These are phyloP conservation scores for Anisodus acutangulus DNA, from an alignment of 257 asterid species.

Conservation along the genomic window DNA sequence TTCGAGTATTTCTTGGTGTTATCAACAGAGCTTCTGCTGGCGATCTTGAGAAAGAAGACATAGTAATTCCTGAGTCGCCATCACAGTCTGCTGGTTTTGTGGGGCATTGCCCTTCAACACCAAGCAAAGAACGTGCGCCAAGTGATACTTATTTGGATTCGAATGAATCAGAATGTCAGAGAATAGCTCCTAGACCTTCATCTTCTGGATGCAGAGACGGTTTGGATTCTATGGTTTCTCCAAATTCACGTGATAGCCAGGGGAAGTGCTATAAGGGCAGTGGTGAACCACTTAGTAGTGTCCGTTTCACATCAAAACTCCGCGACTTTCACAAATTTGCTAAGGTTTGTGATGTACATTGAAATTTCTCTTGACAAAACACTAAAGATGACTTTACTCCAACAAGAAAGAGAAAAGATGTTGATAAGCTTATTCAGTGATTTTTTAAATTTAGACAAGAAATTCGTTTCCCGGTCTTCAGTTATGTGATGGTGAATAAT, in stretches of 20 bases:
- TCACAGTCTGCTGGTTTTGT: constrained; percentile 52
- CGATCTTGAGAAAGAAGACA: constrained; percentile 79
- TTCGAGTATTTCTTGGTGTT: constrained; percentile 69
- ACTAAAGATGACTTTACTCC: neutral
- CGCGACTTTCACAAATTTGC: constrained; percentile 93
- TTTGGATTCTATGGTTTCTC: constrained; percentile 52
- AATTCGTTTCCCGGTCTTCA: neutral
- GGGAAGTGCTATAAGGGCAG: constrained; percentile 67
- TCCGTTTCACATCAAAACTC: constrained; percentile 84
- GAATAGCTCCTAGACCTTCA: constrained; percentile 53
- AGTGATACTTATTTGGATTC: constrained; percentile 56
- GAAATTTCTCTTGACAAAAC: neutral
- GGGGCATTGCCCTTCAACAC: constrained; percentile 53
- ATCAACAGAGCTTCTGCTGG: constrained; percentile 62
- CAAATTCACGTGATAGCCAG: constrained; percentile 71
- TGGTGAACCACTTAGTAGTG: constrained; percentile 77
- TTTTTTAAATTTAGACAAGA: constrained; percentile 15
- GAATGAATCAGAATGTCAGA: constrained; percentile 61
- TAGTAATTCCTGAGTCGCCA: constrained; percentile 65
- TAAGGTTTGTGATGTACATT: constrained; percentile 59
- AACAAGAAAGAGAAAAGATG: constrained; percentile 14
- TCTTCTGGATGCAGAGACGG: constrained; percentile 70
- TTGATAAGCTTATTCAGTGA: constrained; percentile 7
- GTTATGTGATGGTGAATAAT: neutral
- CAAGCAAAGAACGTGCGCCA: constrained; percentile 54